Conservation (phyloP, 176 grass and related monocot species). For the Eleusine coracana region DNA sequence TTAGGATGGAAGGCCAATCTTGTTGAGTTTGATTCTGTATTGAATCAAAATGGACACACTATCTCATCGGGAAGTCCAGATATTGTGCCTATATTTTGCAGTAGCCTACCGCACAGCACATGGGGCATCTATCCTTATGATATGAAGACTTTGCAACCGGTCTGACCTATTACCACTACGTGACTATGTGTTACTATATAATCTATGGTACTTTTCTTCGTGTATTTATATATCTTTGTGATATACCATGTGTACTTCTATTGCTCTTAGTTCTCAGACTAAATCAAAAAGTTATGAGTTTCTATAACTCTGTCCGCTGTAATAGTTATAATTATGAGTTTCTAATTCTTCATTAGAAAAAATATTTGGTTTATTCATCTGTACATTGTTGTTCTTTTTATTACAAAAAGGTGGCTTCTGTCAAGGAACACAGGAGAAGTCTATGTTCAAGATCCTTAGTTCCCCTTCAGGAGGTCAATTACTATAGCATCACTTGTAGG, state of each 20-base stretch:
- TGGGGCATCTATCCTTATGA: slow-evolving; percentile 79
- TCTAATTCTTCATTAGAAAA: too few species aligned
- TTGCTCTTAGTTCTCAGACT: slow-evolving; percentile 2
- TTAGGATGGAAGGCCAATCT: slow-evolving; percentile 96
- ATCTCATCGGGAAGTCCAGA: slow-evolving; percentile 87
- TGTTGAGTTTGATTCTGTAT: slow-evolving; percentile 97
- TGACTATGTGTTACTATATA: background rate
- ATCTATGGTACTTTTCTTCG: slow-evolving; percentile 7
- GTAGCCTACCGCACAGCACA: slow-evolving; percentile 71
- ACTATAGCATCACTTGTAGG: too few species aligned
- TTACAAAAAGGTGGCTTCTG: too few species aligned
- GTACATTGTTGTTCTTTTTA: too few species aligned
- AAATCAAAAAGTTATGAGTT: slow-evolving; percentile 15
- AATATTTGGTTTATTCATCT: too few species aligned
- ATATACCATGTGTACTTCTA: background rate
- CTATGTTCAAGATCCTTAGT: too few species aligned
- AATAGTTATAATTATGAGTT: too few species aligned
- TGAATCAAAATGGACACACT: slow-evolving; percentile 79
- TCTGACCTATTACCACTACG: slow-evolving; percentile 36
- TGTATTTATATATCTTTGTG: background rate
- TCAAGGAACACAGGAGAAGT: too few species aligned
- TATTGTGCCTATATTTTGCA: slow-evolving; percentile 95
- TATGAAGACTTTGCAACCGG: slow-evolving; percentile 91
- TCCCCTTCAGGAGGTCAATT: too few species aligned
- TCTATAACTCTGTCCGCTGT: too few species aligned